Percentiles rank a stretch among this genome's conserved stretches.
Conservation (phyloP, 345 rosid genomes). For the Murraya paniculata region DNA sequence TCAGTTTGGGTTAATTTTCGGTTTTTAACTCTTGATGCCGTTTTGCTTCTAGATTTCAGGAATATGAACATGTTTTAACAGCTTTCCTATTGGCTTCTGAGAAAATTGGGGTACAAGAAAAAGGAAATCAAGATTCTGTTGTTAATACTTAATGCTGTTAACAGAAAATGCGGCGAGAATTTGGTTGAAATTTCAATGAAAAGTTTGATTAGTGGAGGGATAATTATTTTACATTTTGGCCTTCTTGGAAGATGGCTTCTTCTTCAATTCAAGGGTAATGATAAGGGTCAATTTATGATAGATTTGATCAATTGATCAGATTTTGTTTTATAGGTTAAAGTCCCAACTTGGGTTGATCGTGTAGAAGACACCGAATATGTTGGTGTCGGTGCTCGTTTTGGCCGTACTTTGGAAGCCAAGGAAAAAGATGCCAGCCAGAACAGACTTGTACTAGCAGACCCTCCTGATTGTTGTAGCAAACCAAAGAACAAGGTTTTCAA, state of each 20-base stretch:
- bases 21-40: not conserved
- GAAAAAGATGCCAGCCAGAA: constrained; percentile 73
- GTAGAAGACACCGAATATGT: constrained; percentile 63
- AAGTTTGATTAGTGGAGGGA: not conserved
- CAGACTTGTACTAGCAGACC: constrained; percentile 63
- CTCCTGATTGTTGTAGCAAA: constrained; percentile 70
- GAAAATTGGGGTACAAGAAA: not conserved
- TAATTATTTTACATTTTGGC: not conserved
- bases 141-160: not conserved
- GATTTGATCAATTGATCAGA: not conserved
- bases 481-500: constrained; percentile 59
- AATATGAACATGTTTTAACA: not conserved
- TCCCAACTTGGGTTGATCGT: constrained; percentile 67
- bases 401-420: constrained; percentile 74
- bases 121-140: not conserved
- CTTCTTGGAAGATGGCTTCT: not conserved
- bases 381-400: constrained; percentile 94
- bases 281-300: not conserved
- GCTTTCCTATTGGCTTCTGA: not conserved
- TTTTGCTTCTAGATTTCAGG: not conserved
- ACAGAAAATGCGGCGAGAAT: not conserved
- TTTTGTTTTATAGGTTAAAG: constrained; percentile 63
- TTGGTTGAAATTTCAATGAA: not conserved
- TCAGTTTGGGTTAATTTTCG: not conserved
- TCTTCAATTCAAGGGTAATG: not conserved